Evolutionary conservation across 1,284 basidiomycete species (phyloP), one percentile per base, ranked within the genome.

Genomic region (Papiliotrema flavescens): DNA sequence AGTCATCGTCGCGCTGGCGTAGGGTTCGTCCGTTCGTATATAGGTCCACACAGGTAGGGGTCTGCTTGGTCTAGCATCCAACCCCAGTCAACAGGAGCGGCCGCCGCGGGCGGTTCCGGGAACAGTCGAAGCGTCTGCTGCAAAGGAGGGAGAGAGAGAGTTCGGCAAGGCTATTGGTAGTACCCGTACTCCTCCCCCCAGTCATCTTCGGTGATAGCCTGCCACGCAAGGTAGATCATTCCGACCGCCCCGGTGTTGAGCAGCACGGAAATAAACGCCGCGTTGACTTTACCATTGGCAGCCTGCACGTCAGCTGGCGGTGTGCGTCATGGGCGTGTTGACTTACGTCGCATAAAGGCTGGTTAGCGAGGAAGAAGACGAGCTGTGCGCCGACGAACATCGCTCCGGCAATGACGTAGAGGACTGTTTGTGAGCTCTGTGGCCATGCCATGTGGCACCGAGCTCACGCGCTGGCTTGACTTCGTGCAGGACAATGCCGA

Each of bases 201-300:
- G 32, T 65, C 64, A 20, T 71, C 70, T 48, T 73, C 71, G 7
- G 70, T 72, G 37, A 73, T 70, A 57, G 90, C 88, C 85, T 80
- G 81, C 90, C 90, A 93, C 23, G 83, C 89, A 17, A 86, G 69
- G 72, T 84, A 90, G 19, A 93, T 61, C 14, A 83, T 78, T n/a
- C 79, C 81, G 0, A 92, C 82, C 0, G 86, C 75, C 0, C 82
- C 84, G 0, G 88, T 88, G 69, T 77, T 65, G 8, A 70, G 50
- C n/a, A 75, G 47, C 0, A 89, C 90, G 0, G 88, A 85, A 13
- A 93, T 72, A 71, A 93, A 91, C 2, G 87, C 84, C 11, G 87
- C 88, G 71, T 92, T 90, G 34, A 92, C 74, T 66, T 84, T 87
- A 37, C 77, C 72, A 52, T 80, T 78, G 15, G 87, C 81, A 19